phyloP scores from a whole-genome alignment of 2,329 filamentous ascomycete genomes.

The Monosporascus ibericus region DNA sequence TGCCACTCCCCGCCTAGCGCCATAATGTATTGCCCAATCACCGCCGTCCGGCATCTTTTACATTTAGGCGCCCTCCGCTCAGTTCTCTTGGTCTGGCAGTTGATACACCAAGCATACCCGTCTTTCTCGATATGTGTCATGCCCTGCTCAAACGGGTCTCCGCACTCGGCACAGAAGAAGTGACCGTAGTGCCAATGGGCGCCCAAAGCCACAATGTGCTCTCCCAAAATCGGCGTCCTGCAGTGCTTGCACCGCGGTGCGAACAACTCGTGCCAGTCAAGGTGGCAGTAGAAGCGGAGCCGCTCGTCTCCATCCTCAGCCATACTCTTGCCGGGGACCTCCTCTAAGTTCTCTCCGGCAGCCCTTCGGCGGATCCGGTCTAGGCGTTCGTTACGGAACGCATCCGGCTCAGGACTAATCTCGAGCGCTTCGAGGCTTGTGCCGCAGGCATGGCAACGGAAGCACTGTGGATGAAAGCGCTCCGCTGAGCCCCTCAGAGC shows the following conservation, averaged over 20 bases:
- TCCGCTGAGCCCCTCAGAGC: conserved; percentile 65
- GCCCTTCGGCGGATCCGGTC: conserved; percentile 62
- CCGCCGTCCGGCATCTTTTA: conserved; percentile 73
- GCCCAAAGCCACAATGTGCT: conserved; percentile 88
- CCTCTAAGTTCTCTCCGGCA: conserved; percentile 52
- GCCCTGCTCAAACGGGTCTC: conserved; percentile 78
- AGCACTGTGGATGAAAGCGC: conserved; percentile 91
- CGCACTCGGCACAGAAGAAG: conserved; percentile 98
- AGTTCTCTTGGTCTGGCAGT: conserved; percentile 86
- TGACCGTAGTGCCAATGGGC: conserved; percentile 96
- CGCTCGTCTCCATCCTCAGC: conserved; percentile 67
- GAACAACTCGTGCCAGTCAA: conserved; percentile 97
- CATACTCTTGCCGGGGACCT: conserved; percentile 57
- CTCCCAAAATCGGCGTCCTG: conserved; percentile 91
- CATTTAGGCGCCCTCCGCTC: conserved; percentile 86
- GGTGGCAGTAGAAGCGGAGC: conserved; percentile 87
- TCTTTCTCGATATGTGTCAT: conserved; percentile 84
- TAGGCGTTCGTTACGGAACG: conserved; percentile 63
- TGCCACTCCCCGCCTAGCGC: conserved; percentile 94
- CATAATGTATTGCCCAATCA: conserved; percentile 84
- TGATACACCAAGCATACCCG: conserved; percentile 93
- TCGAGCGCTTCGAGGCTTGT: conserved; percentile 90
- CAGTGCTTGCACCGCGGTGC: conserved; percentile 92
- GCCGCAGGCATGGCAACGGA: conserved; percentile 80
- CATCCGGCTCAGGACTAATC: conserved; percentile 86